Evolutionary conservation across 2,329 filamentous ascomycete genomes (phyloP).

Genomic region (Xylaria sp.): DNA sequence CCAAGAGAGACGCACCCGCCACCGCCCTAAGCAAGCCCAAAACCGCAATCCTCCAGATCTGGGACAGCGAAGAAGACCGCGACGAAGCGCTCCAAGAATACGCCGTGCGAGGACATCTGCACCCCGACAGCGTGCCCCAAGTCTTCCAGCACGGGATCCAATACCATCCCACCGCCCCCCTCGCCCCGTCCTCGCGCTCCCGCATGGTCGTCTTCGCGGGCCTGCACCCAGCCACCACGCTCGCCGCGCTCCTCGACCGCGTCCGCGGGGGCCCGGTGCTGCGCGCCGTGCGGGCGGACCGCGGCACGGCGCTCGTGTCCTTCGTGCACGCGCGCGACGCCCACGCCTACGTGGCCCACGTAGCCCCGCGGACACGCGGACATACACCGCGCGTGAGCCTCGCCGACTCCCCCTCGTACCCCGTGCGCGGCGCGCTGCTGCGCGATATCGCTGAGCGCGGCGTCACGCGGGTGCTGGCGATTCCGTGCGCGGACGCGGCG

Average conservation of each 20-base stretch:
- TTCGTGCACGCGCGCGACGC: slow-evolving; percentile 1
- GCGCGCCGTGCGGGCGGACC: background rate
- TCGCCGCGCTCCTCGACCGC: slow-evolving; percentile 13
- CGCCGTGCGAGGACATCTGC: background rate
- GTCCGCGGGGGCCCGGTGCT: slow-evolving; percentile 30
- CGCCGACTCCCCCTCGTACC: slow-evolving; percentile 14
- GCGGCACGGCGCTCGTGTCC: background rate
- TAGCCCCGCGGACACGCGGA: background rate
- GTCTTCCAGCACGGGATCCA: slow-evolving; percentile 4
- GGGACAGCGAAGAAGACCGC: background rate
- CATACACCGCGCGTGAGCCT: background rate
- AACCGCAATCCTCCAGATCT: background rate
- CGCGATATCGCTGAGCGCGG: background rate
- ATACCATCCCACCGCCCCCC: background rate
- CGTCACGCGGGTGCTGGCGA: slow-evolving; percentile 1
- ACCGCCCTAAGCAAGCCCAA: background rate
- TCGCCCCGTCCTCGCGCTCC: background rate
- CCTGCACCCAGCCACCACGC: background rate
- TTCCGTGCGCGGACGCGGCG: background rate
- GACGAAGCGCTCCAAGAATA: background rate
- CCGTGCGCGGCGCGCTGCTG: background rate
- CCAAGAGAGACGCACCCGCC: background rate
- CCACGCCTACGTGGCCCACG: background rate
- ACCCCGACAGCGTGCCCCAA: background rate
- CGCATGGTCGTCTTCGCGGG: slow-evolving; percentile 28